phyloP scores from a whole-genome alignment of 345 rosid species.

The Euphorbia tirucalli region DNA sequence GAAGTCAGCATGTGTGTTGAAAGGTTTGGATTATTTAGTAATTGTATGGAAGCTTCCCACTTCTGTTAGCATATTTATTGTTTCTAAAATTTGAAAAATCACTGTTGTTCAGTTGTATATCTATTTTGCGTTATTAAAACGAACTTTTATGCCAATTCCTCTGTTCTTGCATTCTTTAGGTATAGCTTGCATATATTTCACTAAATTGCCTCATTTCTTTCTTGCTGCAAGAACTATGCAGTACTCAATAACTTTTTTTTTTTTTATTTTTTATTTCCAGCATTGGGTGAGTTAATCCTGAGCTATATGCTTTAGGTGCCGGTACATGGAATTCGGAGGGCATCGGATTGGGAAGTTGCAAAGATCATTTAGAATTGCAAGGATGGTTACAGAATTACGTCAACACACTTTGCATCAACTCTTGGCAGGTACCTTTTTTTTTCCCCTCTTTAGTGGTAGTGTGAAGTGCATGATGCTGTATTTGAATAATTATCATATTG shows the following conservation, averaged over 20 bases:
- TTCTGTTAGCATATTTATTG: not conserved
- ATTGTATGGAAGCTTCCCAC: not conserved
- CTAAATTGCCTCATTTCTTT: not conserved
- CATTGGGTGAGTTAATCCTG: constrained; percentile 88
- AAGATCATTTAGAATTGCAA: constrained; percentile 30
- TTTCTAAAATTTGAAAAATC: not conserved
- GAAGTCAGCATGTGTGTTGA: not conserved
- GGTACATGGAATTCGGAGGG: constrained; percentile 52
- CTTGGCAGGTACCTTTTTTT: constrained; percentile 86
- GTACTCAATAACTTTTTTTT: not conserved
- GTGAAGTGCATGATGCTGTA: not conserved
- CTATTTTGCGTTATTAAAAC: not conserved
- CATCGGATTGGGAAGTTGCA: constrained; percentile 16
- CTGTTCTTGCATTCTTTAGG: not conserved
- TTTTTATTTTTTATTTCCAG: constrained; percentile 30
- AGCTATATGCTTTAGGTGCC: constrained; percentile 80
- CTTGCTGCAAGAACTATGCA: not conserved
- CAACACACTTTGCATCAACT: constrained; percentile 70
- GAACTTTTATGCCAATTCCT: not conserved
- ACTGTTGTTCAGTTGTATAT: not conserved
- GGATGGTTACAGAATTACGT: constrained; percentile 65
- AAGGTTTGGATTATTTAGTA: not conserved
- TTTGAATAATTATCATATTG: not conserved
- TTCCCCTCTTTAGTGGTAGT: not conserved
- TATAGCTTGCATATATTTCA: constrained; percentile 4